phyloP scores from a whole-genome alignment of 1,139 yeast genomes.

The Saccharomyces pastorianus region DNA sequence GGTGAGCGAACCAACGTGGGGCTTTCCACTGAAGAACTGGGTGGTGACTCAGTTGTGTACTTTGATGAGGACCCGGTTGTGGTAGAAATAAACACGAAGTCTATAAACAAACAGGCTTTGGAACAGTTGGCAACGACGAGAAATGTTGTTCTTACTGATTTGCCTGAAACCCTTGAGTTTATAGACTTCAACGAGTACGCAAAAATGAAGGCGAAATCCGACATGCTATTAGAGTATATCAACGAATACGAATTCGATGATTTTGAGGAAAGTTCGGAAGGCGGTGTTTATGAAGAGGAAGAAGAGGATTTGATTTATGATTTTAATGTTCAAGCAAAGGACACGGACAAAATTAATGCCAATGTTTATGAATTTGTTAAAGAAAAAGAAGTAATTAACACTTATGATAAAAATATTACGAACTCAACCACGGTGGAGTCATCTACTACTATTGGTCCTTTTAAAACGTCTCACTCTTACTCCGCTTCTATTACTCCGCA shows the following conservation, averaged over 20 bases:
- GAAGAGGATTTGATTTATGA: conserved; percentile 3
- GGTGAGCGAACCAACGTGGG: conserved; percentile 13
- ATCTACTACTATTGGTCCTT: background rate
- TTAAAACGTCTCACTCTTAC: background rate
- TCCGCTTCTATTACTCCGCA: background rate
- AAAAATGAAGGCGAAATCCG: conserved; percentile 11
- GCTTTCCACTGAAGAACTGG: conserved; percentile 18
- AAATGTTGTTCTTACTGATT: conserved; percentile 21
- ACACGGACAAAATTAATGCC: background rate
- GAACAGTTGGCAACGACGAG: conserved; percentile 15
- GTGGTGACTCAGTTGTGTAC: conserved; percentile 14
- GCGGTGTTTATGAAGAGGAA: conserved; percentile 7
- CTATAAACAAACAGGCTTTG: conserved; percentile 16
- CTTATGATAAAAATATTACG: background rate
- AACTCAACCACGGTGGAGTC: background rate
- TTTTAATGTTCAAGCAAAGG: background rate
- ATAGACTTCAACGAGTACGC: conserved; percentile 17
- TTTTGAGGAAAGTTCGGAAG: conserved; percentile 4
- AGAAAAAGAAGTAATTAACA: background rate
- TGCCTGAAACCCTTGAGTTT: conserved; percentile 25
- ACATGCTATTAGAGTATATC: conserved; percentile 3
- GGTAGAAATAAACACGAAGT: conserved; percentile 16
- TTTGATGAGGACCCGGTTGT: conserved; percentile 10
- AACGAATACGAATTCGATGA: conserved; percentile 5
- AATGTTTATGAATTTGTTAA: background rate